Evolutionary conservation across 2,329 filamentous ascomycete species (phyloP).

Genomic region (Ascochyta viciae-villosae): DNA sequence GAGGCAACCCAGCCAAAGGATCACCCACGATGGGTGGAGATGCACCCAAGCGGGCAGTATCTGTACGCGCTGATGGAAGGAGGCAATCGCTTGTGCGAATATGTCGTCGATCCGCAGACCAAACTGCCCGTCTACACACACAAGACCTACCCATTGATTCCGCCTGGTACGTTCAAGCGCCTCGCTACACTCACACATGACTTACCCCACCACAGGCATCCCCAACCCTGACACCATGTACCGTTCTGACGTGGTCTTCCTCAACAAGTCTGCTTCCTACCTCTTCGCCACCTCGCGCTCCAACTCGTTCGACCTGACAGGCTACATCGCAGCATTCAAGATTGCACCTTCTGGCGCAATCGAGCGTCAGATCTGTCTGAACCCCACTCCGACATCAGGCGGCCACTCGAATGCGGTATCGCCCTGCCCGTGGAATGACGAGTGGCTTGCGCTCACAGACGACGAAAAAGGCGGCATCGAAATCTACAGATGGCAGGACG

Average conservation of each 20-base stretch:
- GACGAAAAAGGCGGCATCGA: slow-evolving; percentile 88
- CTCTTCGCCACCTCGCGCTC: slow-evolving; percentile 86
- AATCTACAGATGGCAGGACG: slow-evolving; percentile 85
- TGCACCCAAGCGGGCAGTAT: slow-evolving; percentile 78
- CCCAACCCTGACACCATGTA: slow-evolving; percentile 68
- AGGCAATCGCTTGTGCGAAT: slow-evolving; percentile 84
- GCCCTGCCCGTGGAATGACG: slow-evolving; percentile 82
- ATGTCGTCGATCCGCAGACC: slow-evolving; percentile 76
- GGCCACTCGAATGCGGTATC: slow-evolving; percentile 89
- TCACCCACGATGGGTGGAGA: slow-evolving; percentile 87
- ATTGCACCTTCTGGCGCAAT: slow-evolving; percentile 73
- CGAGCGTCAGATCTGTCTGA: slow-evolving; percentile 78
- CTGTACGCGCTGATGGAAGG: slow-evolving; percentile 89
- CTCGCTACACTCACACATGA: background rate
- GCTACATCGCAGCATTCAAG: slow-evolving; percentile 83
- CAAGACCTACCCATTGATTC: slow-evolving; percentile 78
- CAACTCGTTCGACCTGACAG: slow-evolving; percentile 76
- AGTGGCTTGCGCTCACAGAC: slow-evolving; percentile 89
- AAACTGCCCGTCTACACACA: slow-evolving; percentile 81
- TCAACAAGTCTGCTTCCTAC: slow-evolving; percentile 72
- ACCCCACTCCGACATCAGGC: slow-evolving; percentile 85
- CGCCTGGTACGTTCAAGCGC: slow-evolving; percentile 62
- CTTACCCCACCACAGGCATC: slow-evolving; percentile 36
- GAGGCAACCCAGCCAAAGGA: slow-evolving; percentile 74
- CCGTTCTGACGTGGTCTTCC: slow-evolving; percentile 82